Base-by-base conservation (phyloP, 495 filamentous ascomycete species). In the Neurospora sp. region DNA sequence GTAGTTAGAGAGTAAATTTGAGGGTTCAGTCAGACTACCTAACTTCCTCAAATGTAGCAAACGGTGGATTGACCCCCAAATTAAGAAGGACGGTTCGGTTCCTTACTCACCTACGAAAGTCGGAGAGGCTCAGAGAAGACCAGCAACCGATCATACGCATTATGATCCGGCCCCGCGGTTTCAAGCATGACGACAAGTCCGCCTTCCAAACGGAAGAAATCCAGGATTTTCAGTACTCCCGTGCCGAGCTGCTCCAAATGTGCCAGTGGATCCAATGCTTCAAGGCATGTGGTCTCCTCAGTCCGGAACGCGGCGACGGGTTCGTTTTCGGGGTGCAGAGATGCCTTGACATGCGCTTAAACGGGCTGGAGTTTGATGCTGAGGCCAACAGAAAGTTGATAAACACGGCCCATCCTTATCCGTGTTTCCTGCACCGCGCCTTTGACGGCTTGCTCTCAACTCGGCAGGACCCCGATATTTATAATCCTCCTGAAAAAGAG, bases 151-250 rank as follows among this genome's bases (percentile, higher is more conserved):
- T 14, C 14, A 72, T 84, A 1, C 81, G 82, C 3, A 71, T 86
- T 70, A 86, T 86, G 84, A 85, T 86, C 70, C 78, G 83, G n/a
- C 83, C 83, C 3, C 79, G 82, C 22, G 82, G 81, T 8, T 74
- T 80, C 3, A 41, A 1, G 68, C 35, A 10, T 6, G n/a, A 27
- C 39, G 0, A 20, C 4, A 7, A 14, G 16, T 65, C 53, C 31
- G 27, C 10, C 53, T 35, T 35, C 27, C 27, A 16, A 14, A 37
- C 8, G 27, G 0, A 0, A 18, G 12, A 37, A 35, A 5, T 65
- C 8, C 76, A 71, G 20, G 83, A 86, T 69, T 86, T 86, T 69
- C 27, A 83, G 38, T 86, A 86, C 71, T 80, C 78, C 18, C 71
- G 74, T 0, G 71, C 68, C 18, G 83, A 85, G 16, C 71, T 84